Conservation (phyloP, 2,329 filamentous ascomycete species). For the Penicillium sp. region DNA sequence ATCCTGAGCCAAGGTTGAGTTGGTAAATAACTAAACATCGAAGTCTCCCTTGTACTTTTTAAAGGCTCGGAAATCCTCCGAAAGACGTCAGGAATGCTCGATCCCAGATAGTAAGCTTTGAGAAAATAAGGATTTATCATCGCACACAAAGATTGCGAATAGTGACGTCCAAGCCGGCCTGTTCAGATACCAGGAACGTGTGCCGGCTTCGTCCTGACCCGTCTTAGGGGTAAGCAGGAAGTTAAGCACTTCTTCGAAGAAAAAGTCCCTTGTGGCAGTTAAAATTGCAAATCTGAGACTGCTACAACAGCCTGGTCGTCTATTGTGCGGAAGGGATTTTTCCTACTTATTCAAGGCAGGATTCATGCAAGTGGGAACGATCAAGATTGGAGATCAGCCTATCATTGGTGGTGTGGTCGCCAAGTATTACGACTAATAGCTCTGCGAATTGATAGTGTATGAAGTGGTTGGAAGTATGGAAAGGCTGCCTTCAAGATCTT, state of each 20-base stretch:
- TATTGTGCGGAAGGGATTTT: too few species aligned
- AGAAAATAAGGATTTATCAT: conserved; percentile 8
- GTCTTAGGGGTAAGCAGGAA: too few species aligned
- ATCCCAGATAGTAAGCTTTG: too few species aligned
- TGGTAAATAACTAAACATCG: background rate
- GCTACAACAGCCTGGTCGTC: too few species aligned
- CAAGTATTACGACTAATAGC: conserved; percentile 18
- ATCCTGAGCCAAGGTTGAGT: background rate
- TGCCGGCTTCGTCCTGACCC: background rate
- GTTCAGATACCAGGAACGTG: background rate
- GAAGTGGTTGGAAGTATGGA: background rate
- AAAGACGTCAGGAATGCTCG: background rate
- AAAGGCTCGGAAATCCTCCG: conserved; percentile 6
- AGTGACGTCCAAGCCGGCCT: background rate
- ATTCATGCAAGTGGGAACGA: too few species aligned
- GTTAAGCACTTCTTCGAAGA: too few species aligned
- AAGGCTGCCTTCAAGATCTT: background rate
- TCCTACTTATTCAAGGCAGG: too few species aligned
- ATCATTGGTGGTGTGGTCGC: conserved; percentile 22
- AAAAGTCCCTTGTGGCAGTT: too few species aligned
- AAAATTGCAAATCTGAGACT: too few species aligned
- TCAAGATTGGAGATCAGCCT: conserved; percentile 17
- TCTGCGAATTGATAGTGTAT: background rate
- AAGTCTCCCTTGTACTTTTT: background rate
- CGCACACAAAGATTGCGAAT: conserved; percentile 13